Conservation (phyloP, 352 stramenopile species). For the Globisporangium apiculatum region DNA sequence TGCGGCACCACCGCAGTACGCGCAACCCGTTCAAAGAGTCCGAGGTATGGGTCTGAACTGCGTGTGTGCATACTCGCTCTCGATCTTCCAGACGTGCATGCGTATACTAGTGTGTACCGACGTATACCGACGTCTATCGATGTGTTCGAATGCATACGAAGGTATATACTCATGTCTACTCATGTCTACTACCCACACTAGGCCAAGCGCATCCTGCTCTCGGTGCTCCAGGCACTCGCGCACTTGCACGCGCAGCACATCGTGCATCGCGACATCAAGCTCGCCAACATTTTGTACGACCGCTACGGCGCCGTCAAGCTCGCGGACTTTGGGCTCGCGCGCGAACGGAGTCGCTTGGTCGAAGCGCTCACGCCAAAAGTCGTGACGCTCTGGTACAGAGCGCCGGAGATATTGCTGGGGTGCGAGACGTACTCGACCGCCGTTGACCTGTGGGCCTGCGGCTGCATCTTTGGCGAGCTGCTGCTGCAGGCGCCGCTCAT, state of each 20-base stretch:
- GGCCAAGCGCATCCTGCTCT: constrained; percentile 86
- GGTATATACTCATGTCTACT: background rate
- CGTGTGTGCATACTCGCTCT: too few species aligned
- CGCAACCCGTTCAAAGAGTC: constrained; percentile 68
- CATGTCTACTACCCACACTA: background rate
- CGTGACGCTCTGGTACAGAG: constrained; percentile 94
- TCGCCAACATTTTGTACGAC: constrained; percentile 92
- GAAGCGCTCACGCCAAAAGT: constrained; percentile 74
- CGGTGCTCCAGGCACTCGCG: constrained; percentile 70
- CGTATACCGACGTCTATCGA: too few species aligned
- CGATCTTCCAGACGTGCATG: too few species aligned
- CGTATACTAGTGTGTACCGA: too few species aligned
- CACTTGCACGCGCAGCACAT: constrained; percentile 77
- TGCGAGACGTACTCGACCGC: constrained; percentile 77
- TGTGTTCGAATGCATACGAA: too few species aligned
- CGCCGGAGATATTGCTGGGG: constrained; percentile 90
- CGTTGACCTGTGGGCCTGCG: constrained; percentile 89
- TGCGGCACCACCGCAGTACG: constrained; percentile 35
- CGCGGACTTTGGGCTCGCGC: constrained; percentile 57
- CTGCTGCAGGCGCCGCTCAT: constrained; percentile 51
- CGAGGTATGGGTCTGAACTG: constrained; percentile 36
- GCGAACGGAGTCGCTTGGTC: constrained; percentile 64
- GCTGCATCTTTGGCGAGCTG: constrained; percentile 60
- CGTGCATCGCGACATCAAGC: constrained; percentile 94
- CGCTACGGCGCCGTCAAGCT: constrained; percentile 59